Conservation (phyloP, 2,329 filamentous ascomycete species). For the Penicillium psychrosexuale region DNA sequence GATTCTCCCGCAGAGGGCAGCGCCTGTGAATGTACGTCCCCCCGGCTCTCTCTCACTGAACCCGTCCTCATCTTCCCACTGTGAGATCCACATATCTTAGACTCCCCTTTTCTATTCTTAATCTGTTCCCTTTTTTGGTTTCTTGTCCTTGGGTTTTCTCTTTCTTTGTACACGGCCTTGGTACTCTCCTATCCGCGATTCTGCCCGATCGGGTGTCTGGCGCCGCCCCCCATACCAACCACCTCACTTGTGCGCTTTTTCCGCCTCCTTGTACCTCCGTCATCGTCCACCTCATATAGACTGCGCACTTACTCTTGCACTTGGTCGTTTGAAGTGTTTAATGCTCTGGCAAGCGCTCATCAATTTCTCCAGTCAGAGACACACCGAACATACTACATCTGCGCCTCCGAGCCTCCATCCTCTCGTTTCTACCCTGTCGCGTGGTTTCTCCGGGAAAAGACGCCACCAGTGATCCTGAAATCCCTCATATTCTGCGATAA, state of each 20-base stretch:
- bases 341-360: constrained; percentile 12
- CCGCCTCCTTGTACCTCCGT: constrained; percentile 26
- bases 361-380: constrained; percentile 6
- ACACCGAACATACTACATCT: constrained; percentile 4
- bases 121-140: constrained; percentile 7
- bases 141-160: constrained; percentile 13
- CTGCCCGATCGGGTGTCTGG: constrained; percentile 26
- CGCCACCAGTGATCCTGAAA: constrained; percentile 6
- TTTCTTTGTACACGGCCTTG: constrained; percentile 13
- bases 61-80: constrained; percentile 22
- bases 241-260: constrained; percentile 22
- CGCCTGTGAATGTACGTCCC: constrained; percentile 20
- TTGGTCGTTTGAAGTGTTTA: background rate
- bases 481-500: constrained; percentile 2
- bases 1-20: constrained; percentile 32
- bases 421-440: constrained; percentile 18
- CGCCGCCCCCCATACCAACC: constrained; percentile 17
- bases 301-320: constrained; percentile 8
- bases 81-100: constrained; percentile 29
- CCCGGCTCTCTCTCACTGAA: constrained; percentile 18
- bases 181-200: constrained; percentile 12
- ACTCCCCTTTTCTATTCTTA: constrained; percentile 9
- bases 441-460: constrained; percentile 16
- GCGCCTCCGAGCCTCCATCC: constrained; percentile 17
- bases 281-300: constrained; percentile 21